A percentile compares a stretch with the other conserved stretches of the same genome.
Conservation (phyloP, 495 filamentous ascomycete species). For the Trichocladium antarcticum region DNA sequence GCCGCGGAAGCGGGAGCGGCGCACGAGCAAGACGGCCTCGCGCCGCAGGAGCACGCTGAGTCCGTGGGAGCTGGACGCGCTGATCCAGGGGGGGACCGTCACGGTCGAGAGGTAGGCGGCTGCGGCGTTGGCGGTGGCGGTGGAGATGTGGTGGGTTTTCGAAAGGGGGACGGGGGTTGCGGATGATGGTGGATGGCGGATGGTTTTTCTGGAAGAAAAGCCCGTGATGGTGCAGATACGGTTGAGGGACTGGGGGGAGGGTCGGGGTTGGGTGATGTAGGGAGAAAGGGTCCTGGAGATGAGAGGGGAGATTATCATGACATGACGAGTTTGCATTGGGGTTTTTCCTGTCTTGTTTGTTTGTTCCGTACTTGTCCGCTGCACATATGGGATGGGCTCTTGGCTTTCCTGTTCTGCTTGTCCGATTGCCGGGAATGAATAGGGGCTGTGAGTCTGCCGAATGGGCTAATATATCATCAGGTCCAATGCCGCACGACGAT, state of each 20-base stretch:
- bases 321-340: slow-evolving; percentile 2
- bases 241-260: too few species aligned
- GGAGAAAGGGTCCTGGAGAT: neutral
- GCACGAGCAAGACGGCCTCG: slow-evolving; percentile 24
- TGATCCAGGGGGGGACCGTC: slow-evolving; percentile 20
- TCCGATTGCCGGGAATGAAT: too few species aligned
- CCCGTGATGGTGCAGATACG: too few species aligned
- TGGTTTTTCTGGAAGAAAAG: too few species aligned
- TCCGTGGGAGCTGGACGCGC: slow-evolving; percentile 55
- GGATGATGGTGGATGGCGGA: neutral
- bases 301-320: neutral
- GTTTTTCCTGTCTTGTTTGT: neutral
- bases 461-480: too few species aligned
- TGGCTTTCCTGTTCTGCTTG: too few species aligned
- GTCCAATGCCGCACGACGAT: too few species aligned
- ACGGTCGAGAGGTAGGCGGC: neutral
- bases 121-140: neutral
- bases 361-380: neutral
- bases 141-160: too few species aligned
- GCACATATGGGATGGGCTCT: too few species aligned
- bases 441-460: too few species aligned
- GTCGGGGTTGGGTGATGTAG: neutral
- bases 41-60: slow-evolving; percentile 60
- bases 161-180: neutral
- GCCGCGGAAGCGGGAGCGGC: slow-evolving; percentile 32